These are phyloP conservation scores for Trapa bicornis DNA, from an alignment of 345 rosid genomes.

Conservation along the genomic window DNA sequence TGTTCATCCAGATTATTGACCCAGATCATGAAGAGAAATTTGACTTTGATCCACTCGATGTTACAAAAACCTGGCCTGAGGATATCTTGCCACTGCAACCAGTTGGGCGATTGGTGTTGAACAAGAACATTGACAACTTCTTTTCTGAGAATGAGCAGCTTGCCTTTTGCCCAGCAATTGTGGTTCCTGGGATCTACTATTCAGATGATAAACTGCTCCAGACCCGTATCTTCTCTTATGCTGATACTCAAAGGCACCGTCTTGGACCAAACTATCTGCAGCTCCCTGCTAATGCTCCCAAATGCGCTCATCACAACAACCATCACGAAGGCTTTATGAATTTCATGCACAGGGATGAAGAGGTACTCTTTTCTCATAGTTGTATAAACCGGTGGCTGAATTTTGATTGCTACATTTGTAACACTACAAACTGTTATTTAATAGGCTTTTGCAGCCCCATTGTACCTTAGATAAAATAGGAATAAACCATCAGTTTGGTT, in stretches of 20 bases:
- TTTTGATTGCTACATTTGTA: background rate
- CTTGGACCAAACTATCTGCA: constrained; percentile 97
- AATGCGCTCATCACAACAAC: constrained; percentile 87
- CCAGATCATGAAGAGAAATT: constrained; percentile 66
- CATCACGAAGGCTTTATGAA: constrained; percentile 93
- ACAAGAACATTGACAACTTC: constrained; percentile 90
- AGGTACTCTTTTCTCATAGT: constrained; percentile 25
- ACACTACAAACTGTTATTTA: too few relatives aligned
- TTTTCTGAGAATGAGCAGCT: constrained; percentile 89
- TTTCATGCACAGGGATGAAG: constrained; percentile 82
- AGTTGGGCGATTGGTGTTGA: constrained; percentile 92
- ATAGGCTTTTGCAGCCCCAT: too few relatives aligned
- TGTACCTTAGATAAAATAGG: background rate
- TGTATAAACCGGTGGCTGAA: background rate
- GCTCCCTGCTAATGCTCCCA: constrained; percentile 91
- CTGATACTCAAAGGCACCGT: constrained; percentile 97
- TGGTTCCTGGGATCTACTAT: constrained; percentile 83
- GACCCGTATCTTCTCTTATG: constrained; percentile 68
- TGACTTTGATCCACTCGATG: constrained; percentile 94
- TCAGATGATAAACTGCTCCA: constrained; percentile 91
- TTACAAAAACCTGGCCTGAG: constrained; percentile 97
- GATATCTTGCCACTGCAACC: constrained; percentile 93
- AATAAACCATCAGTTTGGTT: too few relatives aligned
- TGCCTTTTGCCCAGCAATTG: constrained; percentile 85
- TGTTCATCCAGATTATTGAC: constrained; percentile 73